phyloP scores from a whole-genome alignment of 345 rosid genomes.

The Dipteronia sinensis region DNA sequence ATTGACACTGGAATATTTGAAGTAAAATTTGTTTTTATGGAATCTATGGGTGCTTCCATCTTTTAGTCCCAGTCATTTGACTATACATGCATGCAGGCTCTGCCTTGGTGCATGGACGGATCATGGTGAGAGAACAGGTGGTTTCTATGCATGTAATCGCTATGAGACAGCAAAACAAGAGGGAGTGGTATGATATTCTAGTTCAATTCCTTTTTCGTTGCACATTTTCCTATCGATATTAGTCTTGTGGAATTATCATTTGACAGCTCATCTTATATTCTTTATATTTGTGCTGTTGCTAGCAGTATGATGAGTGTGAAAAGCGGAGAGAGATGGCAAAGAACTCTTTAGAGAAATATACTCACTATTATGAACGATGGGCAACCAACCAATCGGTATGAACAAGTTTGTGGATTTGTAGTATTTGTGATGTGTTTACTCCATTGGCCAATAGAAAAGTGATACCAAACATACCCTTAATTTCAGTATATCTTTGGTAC shows the following conservation, averaged over 20 bases:
- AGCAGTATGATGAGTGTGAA: constrained; percentile 75
- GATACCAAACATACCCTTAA: background rate
- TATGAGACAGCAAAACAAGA: constrained; percentile 88
- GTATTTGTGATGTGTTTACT: background rate
- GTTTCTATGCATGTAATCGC: constrained; percentile 76
- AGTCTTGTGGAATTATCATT: constrained; percentile 6
- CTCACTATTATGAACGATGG: constrained; percentile 91
- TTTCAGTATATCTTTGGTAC: background rate
- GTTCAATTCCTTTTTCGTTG: background rate
- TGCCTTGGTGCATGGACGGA: constrained; percentile 81
- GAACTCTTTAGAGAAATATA: constrained; percentile 82
- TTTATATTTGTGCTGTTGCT: constrained; percentile 8
- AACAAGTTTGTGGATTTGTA: constrained; percentile 14
- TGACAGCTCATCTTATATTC: background rate
- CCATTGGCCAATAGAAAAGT: background rate
- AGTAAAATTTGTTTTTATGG: background rate
- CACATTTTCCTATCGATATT: background rate
- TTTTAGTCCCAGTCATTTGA: constrained; percentile 7
- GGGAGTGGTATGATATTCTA: constrained; percentile 59
- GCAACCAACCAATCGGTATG: constrained; percentile 86
- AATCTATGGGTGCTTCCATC: background rate
- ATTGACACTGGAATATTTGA: background rate
- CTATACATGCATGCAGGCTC: constrained; percentile 52
- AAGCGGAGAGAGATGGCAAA: constrained; percentile 92
- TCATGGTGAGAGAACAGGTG: constrained; percentile 83